These are phyloP conservation scores for Seiridium unicorne DNA, from an alignment of 2,329 filamentous ascomycete species.

Conservation along the genomic window DNA sequence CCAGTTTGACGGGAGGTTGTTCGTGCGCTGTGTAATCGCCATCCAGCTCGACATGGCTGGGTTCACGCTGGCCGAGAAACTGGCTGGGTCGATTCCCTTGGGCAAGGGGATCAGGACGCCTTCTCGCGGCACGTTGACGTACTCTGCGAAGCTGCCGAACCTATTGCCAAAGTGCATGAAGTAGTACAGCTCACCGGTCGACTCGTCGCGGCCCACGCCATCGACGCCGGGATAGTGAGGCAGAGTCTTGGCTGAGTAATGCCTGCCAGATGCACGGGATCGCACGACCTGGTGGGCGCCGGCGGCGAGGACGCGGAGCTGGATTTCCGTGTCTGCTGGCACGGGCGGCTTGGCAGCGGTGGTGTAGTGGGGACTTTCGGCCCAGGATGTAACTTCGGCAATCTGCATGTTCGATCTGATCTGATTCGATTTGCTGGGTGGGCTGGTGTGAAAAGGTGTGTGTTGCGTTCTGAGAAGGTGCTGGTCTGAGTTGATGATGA, in stretches of 20 bases:
- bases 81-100: slow-evolving; percentile 41
- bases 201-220: slow-evolving; percentile 45
- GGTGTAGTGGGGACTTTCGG: slow-evolving; percentile 25
- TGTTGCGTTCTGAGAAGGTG: no score
- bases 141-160: slow-evolving; percentile 43
- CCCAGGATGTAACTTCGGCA: slow-evolving; percentile 24
- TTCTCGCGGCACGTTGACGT: slow-evolving; percentile 43
- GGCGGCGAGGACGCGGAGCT: slow-evolving; percentile 49
- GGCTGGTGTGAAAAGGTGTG: no score
- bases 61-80: slow-evolving; percentile 53
- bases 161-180: slow-evolving; percentile 37
- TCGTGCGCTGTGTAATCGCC: slow-evolving; percentile 46
- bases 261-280: slow-evolving; percentile 49
- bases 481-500: no score
- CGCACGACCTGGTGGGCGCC: slow-evolving; percentile 55
- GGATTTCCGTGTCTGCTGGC: slow-evolving; percentile 36
- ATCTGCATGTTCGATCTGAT: slow-evolving; percentile 17
- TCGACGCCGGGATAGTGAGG: slow-evolving; percentile 54
- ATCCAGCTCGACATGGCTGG: slow-evolving; percentile 58
- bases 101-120: slow-evolving; percentile 37
- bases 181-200: slow-evolving; percentile 48
- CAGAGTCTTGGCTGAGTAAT: slow-evolving; percentile 48
- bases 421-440: no score
- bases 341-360: slow-evolving; percentile 33
- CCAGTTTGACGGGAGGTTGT: slow-evolving; percentile 37